These are phyloP conservation scores for Yarrowia osloensis DNA, from an alignment of 805 yeast species.

Conservation along the genomic window DNA sequence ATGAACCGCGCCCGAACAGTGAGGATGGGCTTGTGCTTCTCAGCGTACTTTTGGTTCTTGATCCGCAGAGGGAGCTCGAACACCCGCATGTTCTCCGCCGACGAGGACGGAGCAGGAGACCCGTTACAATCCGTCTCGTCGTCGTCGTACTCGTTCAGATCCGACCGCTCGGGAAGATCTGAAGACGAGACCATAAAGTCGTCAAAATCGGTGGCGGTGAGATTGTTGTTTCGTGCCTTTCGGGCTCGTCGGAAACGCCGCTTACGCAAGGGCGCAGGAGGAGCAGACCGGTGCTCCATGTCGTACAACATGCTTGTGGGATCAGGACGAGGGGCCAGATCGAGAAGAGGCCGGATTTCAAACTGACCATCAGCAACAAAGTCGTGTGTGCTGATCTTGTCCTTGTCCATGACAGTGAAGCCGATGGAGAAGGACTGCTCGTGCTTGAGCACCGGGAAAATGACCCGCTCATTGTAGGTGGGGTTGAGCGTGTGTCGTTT, in stretches of 20 bases:
- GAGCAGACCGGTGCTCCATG: background rate
- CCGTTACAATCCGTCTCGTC: background rate
- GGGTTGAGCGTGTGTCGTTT: slow-evolving; percentile 82
- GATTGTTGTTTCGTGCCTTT: background rate
- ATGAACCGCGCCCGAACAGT: slow-evolving; percentile 64
- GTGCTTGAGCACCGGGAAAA: slow-evolving; percentile 70
- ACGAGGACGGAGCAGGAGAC: background rate
- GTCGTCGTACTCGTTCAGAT: slow-evolving; percentile 13
- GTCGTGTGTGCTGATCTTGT: slow-evolving; percentile 79
- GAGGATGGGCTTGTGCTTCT: slow-evolving; percentile 54
- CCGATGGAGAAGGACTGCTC: slow-evolving; percentile 68
- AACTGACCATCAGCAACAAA: slow-evolving; percentile 68
- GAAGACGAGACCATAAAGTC: slow-evolving; percentile 13
- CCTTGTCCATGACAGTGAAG: slow-evolving; percentile 81
- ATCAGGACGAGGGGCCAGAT: slow-evolving; percentile 42
- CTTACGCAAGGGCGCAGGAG: slow-evolving; percentile 1
- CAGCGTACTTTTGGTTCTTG: slow-evolving; percentile 39
- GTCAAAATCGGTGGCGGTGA: slow-evolving; percentile 5
- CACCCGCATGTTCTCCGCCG: slow-evolving; percentile 27
- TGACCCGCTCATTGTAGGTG: slow-evolving; percentile 72
- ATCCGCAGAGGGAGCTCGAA: slow-evolving; percentile 46
- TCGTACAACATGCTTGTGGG: slow-evolving; percentile 41
- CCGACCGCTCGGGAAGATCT: slow-evolving; percentile 14
- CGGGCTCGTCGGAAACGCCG: slow-evolving; percentile 12
- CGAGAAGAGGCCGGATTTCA: slow-evolving; percentile 53